Conservation (phyloP, 495 filamentous ascomycete species). For the Lineolata rhizophorae region DNA sequence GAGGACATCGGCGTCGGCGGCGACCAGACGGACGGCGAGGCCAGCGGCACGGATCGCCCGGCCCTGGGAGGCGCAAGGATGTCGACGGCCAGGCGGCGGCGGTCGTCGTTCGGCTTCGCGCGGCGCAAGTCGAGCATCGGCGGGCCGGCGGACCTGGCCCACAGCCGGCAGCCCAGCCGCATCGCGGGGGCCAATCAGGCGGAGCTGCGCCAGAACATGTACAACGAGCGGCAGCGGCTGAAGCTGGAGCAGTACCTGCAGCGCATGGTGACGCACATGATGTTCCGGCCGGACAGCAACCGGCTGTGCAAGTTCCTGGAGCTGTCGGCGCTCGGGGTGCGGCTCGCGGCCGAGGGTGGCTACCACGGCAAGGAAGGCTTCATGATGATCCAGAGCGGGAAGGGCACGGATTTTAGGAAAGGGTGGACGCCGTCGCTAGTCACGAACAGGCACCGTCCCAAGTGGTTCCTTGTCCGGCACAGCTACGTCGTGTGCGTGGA, state of each 20-base stretch:
- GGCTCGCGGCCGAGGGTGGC: slow-evolving; percentile 82
- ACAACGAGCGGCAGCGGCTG: slow-evolving; percentile 51
- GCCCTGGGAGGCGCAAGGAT: too few species aligned
- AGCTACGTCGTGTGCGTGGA: slow-evolving; percentile 96
- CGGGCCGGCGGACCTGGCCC: slow-evolving; percentile 12
- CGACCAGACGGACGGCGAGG: slow-evolving; percentile 32
- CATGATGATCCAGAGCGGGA: slow-evolving; percentile 71
- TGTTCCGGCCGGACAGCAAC: slow-evolving; percentile 90
- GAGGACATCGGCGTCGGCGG: slow-evolving; percentile 20
- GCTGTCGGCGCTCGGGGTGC: slow-evolving; percentile 82
- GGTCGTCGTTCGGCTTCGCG: slow-evolving; percentile 32
- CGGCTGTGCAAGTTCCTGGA: slow-evolving; percentile 91
- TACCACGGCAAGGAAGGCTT: slow-evolving; percentile 97
- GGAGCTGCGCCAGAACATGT: slow-evolving; percentile 23
- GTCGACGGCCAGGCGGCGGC: slow-evolving; percentile 31
- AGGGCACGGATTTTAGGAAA: slow-evolving; percentile 73
- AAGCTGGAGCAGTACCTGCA: slow-evolving; percentile 85
- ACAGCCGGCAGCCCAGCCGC: slow-evolving; percentile 12
- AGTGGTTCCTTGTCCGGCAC: slow-evolving; percentile 96
- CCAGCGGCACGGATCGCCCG: slow-evolving; percentile 33
- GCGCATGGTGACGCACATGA: slow-evolving; percentile 80
- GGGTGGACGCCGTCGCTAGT: slow-evolving; percentile 54
- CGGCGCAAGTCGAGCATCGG: slow-evolving; percentile 30
- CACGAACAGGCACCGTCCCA: slow-evolving; percentile 62
- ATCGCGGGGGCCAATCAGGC: not conserved